Percentiles rank a stretch among this genome's conserved stretches.
Evolutionary conservation across 2,329 filamentous ascomycete species (phyloP).

Genomic region (Phialophora chinensis): DNA sequence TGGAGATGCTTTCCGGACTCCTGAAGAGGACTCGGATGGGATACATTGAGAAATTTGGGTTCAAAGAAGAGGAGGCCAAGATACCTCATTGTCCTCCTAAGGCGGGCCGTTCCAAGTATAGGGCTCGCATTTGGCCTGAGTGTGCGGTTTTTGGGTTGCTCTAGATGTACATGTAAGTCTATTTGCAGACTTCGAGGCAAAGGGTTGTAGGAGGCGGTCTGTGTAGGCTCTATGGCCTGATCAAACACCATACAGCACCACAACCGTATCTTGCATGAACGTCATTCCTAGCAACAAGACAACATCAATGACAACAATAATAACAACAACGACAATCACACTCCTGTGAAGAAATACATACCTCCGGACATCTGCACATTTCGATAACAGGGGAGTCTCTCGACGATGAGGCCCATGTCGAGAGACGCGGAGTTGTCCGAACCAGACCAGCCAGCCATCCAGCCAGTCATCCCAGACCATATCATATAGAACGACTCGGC

Average conservation of each 20-base stretch:
- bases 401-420: not conserved
- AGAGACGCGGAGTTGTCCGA: conserved; percentile 7
- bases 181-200: no score
- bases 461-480: not conserved
- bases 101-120: no score
- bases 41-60: no score
- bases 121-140: no score
- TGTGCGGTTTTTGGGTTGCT: no score
- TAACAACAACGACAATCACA: not conserved
- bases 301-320: not conserved
- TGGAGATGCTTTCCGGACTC: no score
- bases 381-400: not conserved
- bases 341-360: not conserved
- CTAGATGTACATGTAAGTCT: no score
- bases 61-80: no score
- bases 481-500: not conserved
- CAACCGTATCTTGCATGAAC: not conserved
- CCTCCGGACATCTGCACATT: conserved; percentile 10
- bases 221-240: not conserved
- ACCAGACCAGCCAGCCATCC: not conserved
- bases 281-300: not conserved
- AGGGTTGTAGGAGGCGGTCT: not conserved
- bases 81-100: no score
- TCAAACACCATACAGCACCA: not conserved
- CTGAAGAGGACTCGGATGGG: no score